A percentile compares a stretch with the other conserved stretches of the same genome.
Conservation (phyloP, 2,329 filamentous ascomycete genomes). For the Hypoxylon sp. region DNA sequence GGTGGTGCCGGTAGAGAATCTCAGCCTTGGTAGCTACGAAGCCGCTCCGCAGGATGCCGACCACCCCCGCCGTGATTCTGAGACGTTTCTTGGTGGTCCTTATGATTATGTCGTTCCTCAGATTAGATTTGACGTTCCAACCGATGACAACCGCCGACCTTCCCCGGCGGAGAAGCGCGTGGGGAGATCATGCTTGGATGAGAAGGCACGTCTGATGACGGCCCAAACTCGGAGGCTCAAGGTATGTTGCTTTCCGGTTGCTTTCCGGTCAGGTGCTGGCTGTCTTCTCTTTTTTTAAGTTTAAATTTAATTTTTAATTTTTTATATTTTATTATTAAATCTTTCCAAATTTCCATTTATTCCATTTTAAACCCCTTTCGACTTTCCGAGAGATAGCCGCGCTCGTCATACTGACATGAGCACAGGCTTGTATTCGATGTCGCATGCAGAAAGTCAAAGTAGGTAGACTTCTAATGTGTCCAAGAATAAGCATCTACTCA, state of each 20-base stretch:
- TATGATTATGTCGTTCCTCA: constrained; percentile 3
- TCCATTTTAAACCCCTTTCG: too few species aligned
- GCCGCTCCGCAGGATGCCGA: background rate
- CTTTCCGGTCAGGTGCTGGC: background rate
- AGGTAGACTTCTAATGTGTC: constrained; percentile 42
- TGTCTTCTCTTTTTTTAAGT: background rate
- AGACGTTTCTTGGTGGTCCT: background rate
- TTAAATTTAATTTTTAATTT: too few species aligned
- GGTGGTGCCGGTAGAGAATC: background rate
- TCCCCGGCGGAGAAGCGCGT: constrained; percentile 29
- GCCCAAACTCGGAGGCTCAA: constrained; percentile 46
- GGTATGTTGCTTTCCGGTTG: too few species aligned
- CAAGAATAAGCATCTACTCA: constrained; percentile 3
- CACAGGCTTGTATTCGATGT: constrained; percentile 58
- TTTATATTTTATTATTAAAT: too few species aligned
- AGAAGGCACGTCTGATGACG: constrained; percentile 40
- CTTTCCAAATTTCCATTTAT: too few species aligned
- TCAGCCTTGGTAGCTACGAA: background rate
- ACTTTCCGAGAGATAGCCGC: constrained; percentile 1
- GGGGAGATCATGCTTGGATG: constrained; percentile 28
- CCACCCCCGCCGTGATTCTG: background rate
- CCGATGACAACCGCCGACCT: constrained; percentile 5
- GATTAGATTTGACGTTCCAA: background rate
- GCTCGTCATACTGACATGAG: constrained; percentile 27
- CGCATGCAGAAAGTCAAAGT: constrained; percentile 59